phyloP scores from a whole-genome alignment of 1,284 basidiomycete genomes.

The Boletus smithii region DNA sequence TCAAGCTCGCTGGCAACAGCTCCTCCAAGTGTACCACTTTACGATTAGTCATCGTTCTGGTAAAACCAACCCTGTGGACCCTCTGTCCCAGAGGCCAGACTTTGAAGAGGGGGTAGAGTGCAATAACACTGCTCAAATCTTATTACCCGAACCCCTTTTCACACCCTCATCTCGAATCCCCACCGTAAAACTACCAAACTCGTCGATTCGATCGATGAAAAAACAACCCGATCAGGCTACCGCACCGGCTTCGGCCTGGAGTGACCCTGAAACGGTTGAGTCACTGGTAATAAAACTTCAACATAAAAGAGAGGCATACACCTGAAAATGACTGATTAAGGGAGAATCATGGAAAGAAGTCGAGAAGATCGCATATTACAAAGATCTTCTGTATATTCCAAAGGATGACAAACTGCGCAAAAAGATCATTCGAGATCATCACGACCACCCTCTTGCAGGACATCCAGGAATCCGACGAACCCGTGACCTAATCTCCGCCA shows the following conservation, averaged over 20 bases:
- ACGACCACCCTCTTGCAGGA: background rate
- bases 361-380: background rate
- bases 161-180: too few species aligned
- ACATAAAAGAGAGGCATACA: too few species aligned
- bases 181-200: too few species aligned
- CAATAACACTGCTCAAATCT: background rate
- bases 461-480: background rate
- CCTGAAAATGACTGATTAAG: too few species aligned
- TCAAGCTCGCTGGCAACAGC: background rate
- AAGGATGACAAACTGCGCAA: background rate
- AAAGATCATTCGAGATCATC: background rate
- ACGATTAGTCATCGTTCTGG: background rate
- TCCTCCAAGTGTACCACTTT: background rate
- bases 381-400: background rate
- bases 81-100: background rate
- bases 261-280: too few species aligned
- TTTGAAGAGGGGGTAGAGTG: background rate
- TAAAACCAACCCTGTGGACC: background rate
- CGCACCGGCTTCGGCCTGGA: too few species aligned
- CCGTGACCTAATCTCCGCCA: background rate
- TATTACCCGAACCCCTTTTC: too few species aligned
- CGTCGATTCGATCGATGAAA: too few species aligned
- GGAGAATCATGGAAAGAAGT: too few species aligned
- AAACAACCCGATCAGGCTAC: too few species aligned
- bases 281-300: too few species aligned